Base-by-base conservation (phyloP, 768 basidiomycete species). In the Macrolepiota fuliginosa region DNA sequence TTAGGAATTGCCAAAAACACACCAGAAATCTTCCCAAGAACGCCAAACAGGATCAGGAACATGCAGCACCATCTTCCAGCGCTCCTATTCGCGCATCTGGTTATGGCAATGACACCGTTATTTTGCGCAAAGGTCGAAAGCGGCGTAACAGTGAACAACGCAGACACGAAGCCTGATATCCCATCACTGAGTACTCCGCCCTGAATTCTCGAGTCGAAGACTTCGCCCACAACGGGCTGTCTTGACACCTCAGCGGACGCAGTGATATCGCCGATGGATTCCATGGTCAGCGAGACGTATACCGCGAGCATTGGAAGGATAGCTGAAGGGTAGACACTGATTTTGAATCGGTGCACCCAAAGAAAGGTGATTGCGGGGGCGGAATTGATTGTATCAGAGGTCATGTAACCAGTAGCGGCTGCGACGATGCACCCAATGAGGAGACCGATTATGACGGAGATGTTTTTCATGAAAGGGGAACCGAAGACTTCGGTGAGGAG, bases 1-100 rank as follows among this genome's bases (percentile, higher is more conserved):
- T 89, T 87, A 1, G 92, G 93, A 62, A 95, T 93, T 1, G 91
- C 85, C 17, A 95, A 82, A 75, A 95, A 91, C 46, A 93, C 84
- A 0, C 92, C 92, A 2, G 91, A 88, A 46, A 94, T 74, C 71
- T 94, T 94, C 46, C 91, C 92, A 3, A 94, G 77, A 50, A 91
- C 73, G 10, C 92, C 92, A 63, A 91, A 92, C 15, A 92, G 71
- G 67, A 94, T 87, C 68, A 93, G 83, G 79, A 94, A 91, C 62
- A 71, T 71, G 68, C 90, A 91, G 67, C 91, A 94, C 83, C 87
- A 90, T 19, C 88, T 82, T 13, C 91, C 92, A 0, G 92, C 91
- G 3, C 79, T 76, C 32, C 90, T 83, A 70, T 90, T 93, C 4
- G 92, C 92, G 65, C 92, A 94, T 0, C 91, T 87, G 0, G 93